Evolutionary conservation across 805 yeast species (phyloP), one percentile per base, ranked within the genome.

Genomic region (Grigorovia yakushimaensis): DNA sequence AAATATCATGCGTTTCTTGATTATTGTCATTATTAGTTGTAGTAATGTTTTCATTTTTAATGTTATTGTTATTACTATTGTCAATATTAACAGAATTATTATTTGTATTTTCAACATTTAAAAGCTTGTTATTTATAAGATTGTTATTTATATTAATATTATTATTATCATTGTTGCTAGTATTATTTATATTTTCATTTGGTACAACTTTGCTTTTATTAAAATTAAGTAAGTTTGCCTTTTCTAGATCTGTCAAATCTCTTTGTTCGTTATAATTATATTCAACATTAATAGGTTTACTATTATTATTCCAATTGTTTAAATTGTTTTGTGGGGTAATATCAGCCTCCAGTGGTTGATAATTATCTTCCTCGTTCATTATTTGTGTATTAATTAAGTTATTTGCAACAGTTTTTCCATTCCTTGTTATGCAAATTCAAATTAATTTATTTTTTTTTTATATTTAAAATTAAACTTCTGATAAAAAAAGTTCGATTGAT

Each of bases 331-430:
- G 24, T 11, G 44, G 49, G 1, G 42, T 37, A 27, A 53, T 36
- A 21, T 51, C 54, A 10, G 58, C 21, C 17, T 53, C 58, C 42
- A 55, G 49, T 13, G 58, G 55, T 17, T 50, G 54, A 20, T 49
- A 55, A 20, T 50, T 49, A 11, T 50, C 51, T 17, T 53, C 54
- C 15, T 44, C 42, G 20, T 39, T n/a, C 37, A 33, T 33, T 15
- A 2, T 33, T 8, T 4, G n/a, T 13, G 2, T 33, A 22, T 40
- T 10, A 13, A 21, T 13, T 8, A 33, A 13, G 37, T 7, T 11
- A 13, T 13, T 13, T n/a, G 11, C 18, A 15, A 33, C 11, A 27
- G 33, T 27, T 10, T 27, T 27, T 10, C 33, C 33, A 27, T 27
- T 27, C 33, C 33, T 27, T 27, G 33, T 15, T 27, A 7, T 27